phyloP scores from a whole-genome alignment of 2,329 filamentous ascomycete genomes.

The Phialemoniopsis sp. region DNA sequence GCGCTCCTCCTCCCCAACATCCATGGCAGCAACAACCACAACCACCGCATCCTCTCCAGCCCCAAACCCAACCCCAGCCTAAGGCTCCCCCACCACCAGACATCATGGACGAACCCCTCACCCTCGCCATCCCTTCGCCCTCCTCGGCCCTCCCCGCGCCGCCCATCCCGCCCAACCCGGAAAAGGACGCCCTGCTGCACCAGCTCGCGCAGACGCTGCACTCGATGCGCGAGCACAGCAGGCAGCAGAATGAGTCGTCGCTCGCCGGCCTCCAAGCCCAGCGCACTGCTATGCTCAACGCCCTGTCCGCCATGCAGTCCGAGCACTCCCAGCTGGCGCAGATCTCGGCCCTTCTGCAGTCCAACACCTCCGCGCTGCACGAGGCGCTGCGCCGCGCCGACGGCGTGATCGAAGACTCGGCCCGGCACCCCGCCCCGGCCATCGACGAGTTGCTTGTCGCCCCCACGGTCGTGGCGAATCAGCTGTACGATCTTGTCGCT shows the following conservation, averaged over 20 bases:
- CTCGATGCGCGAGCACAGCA: conserved; percentile 63
- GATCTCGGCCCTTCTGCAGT: conserved; percentile 65
- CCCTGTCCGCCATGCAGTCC: conserved; percentile 64
- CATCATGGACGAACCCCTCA: conserved; percentile 54
- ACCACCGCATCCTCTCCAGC: conserved; percentile 15
- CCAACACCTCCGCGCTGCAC: conserved; percentile 75
- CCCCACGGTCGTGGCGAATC: conserved; percentile 86
- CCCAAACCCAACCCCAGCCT: conserved; percentile 23
- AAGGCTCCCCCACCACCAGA: conserved; percentile 45
- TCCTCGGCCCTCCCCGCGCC: conserved; percentile 56
- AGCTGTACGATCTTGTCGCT: conserved; percentile 83
- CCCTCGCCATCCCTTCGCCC: conserved; percentile 41
- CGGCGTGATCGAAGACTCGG: conserved; percentile 68
- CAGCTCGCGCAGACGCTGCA: conserved; percentile 70
- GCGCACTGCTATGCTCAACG: conserved; percentile 68
- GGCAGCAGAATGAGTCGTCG: conserved; percentile 69
- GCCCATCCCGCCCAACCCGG: conserved; percentile 90
- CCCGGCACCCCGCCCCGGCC: conserved; percentile 63
- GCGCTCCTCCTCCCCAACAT: conserved; percentile 3
- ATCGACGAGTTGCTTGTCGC: conserved; percentile 93
- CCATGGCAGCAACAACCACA: conserved; percentile 12
- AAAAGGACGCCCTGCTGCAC: conserved; percentile 82
- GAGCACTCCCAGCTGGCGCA: conserved; percentile 70
- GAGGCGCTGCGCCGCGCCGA: conserved; percentile 77
- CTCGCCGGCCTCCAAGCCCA: conserved; percentile 76